These are phyloP conservation scores for Panaeolus cyanescens DNA, from an alignment of 768 basidiomycete species.

Conservation along the genomic window DNA sequence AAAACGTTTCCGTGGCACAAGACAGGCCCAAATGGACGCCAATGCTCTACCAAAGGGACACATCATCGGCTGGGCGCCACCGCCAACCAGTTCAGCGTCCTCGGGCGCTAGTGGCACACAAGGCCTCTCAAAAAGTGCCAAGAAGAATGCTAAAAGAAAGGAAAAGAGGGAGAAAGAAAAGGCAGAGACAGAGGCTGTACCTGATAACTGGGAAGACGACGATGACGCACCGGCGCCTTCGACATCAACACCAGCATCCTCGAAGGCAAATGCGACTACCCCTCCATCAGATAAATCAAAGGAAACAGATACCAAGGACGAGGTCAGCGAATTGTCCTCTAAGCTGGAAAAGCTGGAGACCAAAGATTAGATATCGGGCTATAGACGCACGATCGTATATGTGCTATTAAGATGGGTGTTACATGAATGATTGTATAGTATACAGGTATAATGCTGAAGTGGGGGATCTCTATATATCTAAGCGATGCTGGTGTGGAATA, in stretches of 20 bases:
- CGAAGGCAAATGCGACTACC: conserved; percentile 22
- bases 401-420: conserved; percentile 29
- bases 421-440: conserved; percentile 7
- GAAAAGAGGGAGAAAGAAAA: conserved; percentile 66
- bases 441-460: conserved; percentile 2
- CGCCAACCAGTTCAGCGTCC: conserved; percentile 44
- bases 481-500: conserved; percentile 5
- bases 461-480: not conserved
- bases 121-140: conserved; percentile 77
- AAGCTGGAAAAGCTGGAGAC: conserved; percentile 62
- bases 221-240: conserved; percentile 41
- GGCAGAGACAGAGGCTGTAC: conserved; percentile 41
- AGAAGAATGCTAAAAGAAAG: conserved; percentile 78
- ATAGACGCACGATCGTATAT: conserved; percentile 35
- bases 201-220: conserved; percentile 80
- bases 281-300: conserved; percentile 14
- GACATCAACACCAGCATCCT: conserved; percentile 21
- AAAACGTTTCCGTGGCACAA: conserved; percentile 78
- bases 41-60: conserved; percentile 73
- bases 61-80: conserved; percentile 79
- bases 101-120: conserved; percentile 32
- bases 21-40: conserved; percentile 72
- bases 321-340: conserved; percentile 35
- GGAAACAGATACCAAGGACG: conserved; percentile 10
- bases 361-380: conserved; percentile 25